Evolutionary conservation across 2,329 filamentous ascomycete species (phyloP).

Genomic region (Monilinia aucupariae): DNA sequence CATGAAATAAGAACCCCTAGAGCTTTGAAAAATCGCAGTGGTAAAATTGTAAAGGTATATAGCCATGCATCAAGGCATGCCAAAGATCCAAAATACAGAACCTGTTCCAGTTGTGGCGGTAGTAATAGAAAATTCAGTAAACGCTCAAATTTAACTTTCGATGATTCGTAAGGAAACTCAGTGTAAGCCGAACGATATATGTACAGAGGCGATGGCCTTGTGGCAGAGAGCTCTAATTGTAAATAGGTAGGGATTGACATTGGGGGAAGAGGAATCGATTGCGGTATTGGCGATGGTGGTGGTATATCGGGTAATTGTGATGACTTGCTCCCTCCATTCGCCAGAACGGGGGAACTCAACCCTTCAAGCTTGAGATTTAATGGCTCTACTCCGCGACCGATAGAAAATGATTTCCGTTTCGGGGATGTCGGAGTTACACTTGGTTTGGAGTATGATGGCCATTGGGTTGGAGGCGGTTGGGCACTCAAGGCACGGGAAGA

Average conservation of each 20-base stretch:
- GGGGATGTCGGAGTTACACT: conserved; percentile 27
- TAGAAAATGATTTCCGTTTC: conserved; percentile 26
- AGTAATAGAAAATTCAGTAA: conserved; percentile 82
- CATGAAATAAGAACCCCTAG: conserved; percentile 70
- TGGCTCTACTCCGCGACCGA: conserved; percentile 27
- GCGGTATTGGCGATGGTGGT: conserved; percentile 39
- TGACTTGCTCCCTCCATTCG: conserved; percentile 15
- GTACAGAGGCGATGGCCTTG: conserved; percentile 59
- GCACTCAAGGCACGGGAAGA: conserved; percentile 31
- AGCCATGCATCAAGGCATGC: conserved; percentile 95
- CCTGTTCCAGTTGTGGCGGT: conserved; percentile 74
- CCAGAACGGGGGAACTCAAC: not conserved
- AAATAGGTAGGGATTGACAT: conserved; percentile 62
- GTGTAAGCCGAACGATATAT: conserved; percentile 54
- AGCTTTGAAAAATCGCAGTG: conserved; percentile 80
- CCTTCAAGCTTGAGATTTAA: conserved; percentile 27
- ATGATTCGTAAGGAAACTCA: conserved; percentile 80
- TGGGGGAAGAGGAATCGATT: conserved; percentile 56
- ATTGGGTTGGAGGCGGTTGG: conserved; percentile 22
- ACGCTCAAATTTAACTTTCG: conserved; percentile 84
- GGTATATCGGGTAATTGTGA: conserved; percentile 18
- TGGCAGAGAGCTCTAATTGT: conserved; percentile 58
- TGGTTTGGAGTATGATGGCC: conserved; percentile 26
- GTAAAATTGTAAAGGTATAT: conserved; percentile 92
- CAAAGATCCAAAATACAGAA: conserved; percentile 80